phyloP scores from a whole-genome alignment of 164 flowering plant genomes.

The Nelumbo lutea region DNA sequence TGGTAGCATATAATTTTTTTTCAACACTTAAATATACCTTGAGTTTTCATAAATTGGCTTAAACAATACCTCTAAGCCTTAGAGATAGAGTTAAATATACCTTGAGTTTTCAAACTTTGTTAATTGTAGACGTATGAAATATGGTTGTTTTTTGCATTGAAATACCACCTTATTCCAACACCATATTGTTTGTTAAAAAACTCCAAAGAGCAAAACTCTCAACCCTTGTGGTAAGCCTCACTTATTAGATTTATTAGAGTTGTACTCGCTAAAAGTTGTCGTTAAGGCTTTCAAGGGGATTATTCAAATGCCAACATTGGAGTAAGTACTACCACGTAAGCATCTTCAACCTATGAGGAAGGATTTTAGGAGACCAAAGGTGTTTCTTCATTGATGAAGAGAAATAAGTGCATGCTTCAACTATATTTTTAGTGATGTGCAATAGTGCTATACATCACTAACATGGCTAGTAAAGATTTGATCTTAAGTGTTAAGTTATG shows the following conservation, averaged over 20 bases:
- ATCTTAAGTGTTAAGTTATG: too few species aligned
- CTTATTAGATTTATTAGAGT: constrained; percentile 25
- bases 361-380: constrained; percentile 32
- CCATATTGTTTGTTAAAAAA: constrained; percentile 1
- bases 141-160: too few species aligned
- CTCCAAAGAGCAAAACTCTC: constrained; percentile 13
- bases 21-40: too few species aligned
- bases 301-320: constrained; percentile 16
- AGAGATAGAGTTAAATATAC: too few species aligned
- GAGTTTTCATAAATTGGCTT: too few species aligned
- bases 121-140: too few species aligned
- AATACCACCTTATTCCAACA: constrained; percentile 3
- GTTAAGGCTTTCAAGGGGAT: not conserved
- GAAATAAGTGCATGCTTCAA: constrained; percentile 15
- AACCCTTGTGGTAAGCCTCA: constrained; percentile 1
- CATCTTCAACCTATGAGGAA: constrained; percentile 30
- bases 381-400: constrained; percentile 24
- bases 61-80: too few species aligned
- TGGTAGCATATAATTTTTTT: too few species aligned
- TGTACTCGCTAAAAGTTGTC: constrained; percentile 13
- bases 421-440: constrained; percentile 10
- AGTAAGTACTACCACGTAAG: constrained; percentile 28
- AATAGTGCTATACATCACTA: constrained; percentile 19
- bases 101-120: too few species aligned
- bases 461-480: not conserved